Percentiles rank a stretch among this genome's conserved stretches.
Evolutionary conservation across 2,329 filamentous ascomycete species (phyloP).

Genomic region (Pseudogymnoascus sp.): DNA sequence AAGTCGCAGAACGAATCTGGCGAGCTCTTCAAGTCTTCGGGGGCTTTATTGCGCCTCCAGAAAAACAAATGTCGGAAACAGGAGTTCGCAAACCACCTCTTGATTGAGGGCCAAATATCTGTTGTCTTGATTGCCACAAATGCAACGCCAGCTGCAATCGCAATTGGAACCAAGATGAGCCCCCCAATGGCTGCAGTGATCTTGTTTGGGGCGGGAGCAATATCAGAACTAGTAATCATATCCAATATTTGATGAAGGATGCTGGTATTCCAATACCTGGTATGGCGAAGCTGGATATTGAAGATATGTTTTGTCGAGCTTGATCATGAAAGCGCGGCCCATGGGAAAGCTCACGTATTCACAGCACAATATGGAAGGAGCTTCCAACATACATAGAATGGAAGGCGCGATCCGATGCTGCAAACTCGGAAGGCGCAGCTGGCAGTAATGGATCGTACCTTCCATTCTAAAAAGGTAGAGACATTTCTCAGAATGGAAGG

Average conservation of each 20-base stretch:
- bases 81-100: slow-evolving; percentile 16
- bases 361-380: neutral
- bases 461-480: neutral
- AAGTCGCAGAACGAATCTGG: slow-evolving; percentile 34
- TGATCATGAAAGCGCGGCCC: neutral
- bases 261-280: slow-evolving; percentile 6
- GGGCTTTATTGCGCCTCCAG: slow-evolving; percentile 16
- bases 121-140: slow-evolving; percentile 27
- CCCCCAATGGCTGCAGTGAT: slow-evolving; percentile 36
- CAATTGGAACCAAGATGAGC: slow-evolving; percentile 41
- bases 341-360: neutral
- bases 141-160: slow-evolving; percentile 31
- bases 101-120: slow-evolving; percentile 18
- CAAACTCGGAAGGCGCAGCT: neutral
- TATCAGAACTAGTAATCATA: slow-evolving; percentile 25
- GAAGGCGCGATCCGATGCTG: too few relatives aligned
- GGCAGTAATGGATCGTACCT: neutral
- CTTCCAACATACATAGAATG: neutral
- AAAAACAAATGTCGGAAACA: slow-evolving; percentile 15
- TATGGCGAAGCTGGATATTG: slow-evolving; percentile 2
- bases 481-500: neutral
- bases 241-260: slow-evolving; percentile 22
- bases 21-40: slow-evolving; percentile 30
- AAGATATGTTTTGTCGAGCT: neutral
- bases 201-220: slow-evolving; percentile 26